Conservation (phyloP, 352 stramenopile genomes). For the Blastocystis hominis region DNA sequence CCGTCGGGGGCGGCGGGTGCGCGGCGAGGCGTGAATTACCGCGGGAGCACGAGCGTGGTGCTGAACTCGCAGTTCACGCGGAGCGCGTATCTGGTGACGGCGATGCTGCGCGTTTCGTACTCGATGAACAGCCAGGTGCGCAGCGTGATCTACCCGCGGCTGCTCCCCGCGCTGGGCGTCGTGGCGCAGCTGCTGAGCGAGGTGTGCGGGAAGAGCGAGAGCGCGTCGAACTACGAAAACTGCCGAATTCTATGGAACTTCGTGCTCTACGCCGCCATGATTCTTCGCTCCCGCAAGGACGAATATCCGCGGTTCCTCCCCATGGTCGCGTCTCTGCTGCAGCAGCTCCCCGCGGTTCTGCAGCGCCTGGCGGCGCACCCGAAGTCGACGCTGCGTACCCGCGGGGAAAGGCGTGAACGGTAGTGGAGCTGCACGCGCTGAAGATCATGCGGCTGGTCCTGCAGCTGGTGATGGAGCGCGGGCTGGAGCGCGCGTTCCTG, state of each 20-base stretch:
- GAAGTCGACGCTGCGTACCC: neutral
- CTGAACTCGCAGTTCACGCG: neutral
- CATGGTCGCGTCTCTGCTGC: neutral
- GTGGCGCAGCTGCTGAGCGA: neutral
- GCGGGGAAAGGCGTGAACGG: neutral
- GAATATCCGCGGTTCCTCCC: neutral
- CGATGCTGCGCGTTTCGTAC: neutral
- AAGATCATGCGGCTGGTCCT: slow-evolving; percentile 22
- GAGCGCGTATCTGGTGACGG: slow-evolving; percentile 6
- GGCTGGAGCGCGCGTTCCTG: neutral
- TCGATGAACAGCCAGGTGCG: neutral
- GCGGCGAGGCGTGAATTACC: neutral
- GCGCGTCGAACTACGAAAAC: slow-evolving; percentile 11
- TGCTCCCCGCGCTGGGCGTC: neutral
- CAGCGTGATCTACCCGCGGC: neutral
- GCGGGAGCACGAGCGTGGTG: neutral
- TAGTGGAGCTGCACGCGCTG: slow-evolving; percentile 20
- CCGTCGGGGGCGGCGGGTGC: neutral
- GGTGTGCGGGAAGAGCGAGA: slow-evolving; percentile 1
- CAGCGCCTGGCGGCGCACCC: neutral
- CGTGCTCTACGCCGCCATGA: neutral
- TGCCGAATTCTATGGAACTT: slow-evolving; percentile 40
- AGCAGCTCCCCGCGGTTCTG: neutral
- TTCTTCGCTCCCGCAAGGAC: neutral
- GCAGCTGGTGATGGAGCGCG: neutral